A percentile compares a stretch with the other conserved stretches of the same genome.
Evolutionary conservation across 148 eudicot genomes (phyloP).

Genomic region (Persicaria maculosa): DNA sequence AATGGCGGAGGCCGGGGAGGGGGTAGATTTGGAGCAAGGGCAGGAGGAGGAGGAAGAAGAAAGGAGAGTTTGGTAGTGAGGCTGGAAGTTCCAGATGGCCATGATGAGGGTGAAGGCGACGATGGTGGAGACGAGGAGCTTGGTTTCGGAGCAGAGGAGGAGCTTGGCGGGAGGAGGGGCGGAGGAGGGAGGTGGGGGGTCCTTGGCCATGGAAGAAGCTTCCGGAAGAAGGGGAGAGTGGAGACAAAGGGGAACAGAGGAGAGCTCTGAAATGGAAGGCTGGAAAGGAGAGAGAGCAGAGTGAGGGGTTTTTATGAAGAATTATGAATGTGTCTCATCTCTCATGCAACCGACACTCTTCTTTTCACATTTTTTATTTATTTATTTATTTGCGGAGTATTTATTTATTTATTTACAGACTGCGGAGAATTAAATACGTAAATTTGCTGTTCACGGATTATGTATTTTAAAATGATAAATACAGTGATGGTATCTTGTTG

Average conservation of each 20-base stretch:
- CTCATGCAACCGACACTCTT: slow-evolving; percentile 1
- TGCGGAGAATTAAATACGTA: too few species aligned
- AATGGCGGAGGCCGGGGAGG: slow-evolving; percentile 9
- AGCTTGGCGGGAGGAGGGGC: slow-evolving; percentile 22
- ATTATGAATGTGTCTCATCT: neutral
- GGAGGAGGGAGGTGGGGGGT: slow-evolving; percentile 19
- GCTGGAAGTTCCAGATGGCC: slow-evolving; percentile 49
- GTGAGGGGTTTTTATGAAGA: neutral
- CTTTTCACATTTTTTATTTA: neutral
- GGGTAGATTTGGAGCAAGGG: slow-evolving; percentile 10
- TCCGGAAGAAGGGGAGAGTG: neutral
- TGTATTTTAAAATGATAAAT: too few species aligned
- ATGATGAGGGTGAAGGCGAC: slow-evolving; percentile 38
- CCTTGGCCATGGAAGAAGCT: slow-evolving; percentile 26
- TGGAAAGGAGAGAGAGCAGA: neutral
- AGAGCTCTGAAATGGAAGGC: neutral
- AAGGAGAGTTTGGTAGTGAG: slow-evolving; percentile 42
- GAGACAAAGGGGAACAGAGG: neutral
- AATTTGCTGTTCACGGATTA: too few species aligned
- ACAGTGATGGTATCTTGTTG: too few species aligned
- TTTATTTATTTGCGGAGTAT: neutral
- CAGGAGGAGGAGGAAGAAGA: slow-evolving; percentile 25
- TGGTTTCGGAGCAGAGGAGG: slow-evolving; percentile 35
- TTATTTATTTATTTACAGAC: neutral
- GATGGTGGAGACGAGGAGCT: slow-evolving; percentile 41